phyloP scores from a whole-genome alignment of 768 basidiomycete genomes.

The Pleurotus tuber-regium region DNA sequence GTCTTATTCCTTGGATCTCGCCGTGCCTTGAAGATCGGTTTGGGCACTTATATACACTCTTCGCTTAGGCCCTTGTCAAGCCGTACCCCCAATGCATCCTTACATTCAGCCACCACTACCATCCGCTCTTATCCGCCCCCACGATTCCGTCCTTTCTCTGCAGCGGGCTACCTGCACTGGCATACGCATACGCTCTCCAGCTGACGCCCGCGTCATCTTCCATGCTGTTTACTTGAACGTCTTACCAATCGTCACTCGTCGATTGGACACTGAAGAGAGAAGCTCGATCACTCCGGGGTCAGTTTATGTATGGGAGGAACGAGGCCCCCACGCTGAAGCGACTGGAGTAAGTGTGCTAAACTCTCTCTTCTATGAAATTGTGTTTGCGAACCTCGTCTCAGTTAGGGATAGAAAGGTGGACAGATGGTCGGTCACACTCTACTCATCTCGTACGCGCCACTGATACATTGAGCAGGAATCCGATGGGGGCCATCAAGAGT shows the following conservation, averaged over 20 bases:
- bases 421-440: conserved; percentile 50
- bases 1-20: conserved; percentile 6
- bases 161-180: conserved; percentile 52
- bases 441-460: not conserved
- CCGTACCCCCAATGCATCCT: conserved; percentile 7
- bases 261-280: conserved; percentile 75
- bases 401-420: conserved; percentile 84
- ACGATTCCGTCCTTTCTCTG: conserved; percentile 25
- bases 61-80: not conserved
- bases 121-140: not conserved
- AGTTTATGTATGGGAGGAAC: conserved; percentile 86
- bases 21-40: conserved; percentile 10
- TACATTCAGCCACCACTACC: conserved; percentile 6
- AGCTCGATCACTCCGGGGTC: conserved; percentile 68
- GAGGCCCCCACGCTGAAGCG: conserved; percentile 67
- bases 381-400: conserved; percentile 20
- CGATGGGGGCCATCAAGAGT: conserved; percentile 83
- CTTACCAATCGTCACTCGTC: conserved; percentile 77
- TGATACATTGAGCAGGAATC: conserved; percentile 35
- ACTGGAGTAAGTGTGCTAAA: conserved; percentile 54
- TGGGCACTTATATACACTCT: conserved; percentile 7
- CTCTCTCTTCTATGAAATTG: conserved; percentile 9
- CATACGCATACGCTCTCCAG: conserved; percentile 48
- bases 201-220: conserved; percentile 62
- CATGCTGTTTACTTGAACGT: conserved; percentile 65